Evolutionary conservation across 2,329 filamentous ascomycete species (phyloP).

Genomic region (Cladophialophora yegresii): DNA sequence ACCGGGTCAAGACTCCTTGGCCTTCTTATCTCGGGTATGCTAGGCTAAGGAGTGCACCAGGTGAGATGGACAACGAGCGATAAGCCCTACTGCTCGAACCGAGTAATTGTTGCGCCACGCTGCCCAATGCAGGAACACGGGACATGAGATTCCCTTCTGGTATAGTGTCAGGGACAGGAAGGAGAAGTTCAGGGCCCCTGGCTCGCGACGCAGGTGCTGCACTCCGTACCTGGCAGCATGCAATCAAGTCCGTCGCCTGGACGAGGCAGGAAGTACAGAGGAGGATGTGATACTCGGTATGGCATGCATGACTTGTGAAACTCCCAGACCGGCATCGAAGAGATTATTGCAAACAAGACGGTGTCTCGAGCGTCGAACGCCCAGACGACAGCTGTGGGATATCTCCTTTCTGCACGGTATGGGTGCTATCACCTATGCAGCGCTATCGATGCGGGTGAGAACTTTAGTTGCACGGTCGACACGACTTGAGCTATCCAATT

Average conservation of each 20-base stretch:
- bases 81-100: not conserved
- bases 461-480: not conserved
- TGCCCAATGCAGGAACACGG: not conserved
- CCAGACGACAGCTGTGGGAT: not conserved
- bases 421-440: too few relatives aligned
- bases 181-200: not conserved
- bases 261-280: not conserved
- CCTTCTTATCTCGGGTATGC: not conserved
- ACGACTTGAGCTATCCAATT: not conserved
- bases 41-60: not conserved
- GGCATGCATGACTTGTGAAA: not conserved
- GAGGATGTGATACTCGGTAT: not conserved
- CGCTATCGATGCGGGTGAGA: not conserved
- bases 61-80: not conserved
- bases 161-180: not conserved
- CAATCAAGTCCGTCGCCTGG: not conserved
- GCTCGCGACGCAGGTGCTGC: not conserved
- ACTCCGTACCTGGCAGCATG: not conserved
- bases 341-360: not conserved
- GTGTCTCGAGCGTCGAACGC: not conserved
- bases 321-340: not conserved
- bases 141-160: not conserved
- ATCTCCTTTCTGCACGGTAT: too few relatives aligned
- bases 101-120: not conserved
- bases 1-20: not conserved